phyloP scores from a whole-genome alignment of 345 rosid species.

The Excoecaria cochinchinensis region DNA sequence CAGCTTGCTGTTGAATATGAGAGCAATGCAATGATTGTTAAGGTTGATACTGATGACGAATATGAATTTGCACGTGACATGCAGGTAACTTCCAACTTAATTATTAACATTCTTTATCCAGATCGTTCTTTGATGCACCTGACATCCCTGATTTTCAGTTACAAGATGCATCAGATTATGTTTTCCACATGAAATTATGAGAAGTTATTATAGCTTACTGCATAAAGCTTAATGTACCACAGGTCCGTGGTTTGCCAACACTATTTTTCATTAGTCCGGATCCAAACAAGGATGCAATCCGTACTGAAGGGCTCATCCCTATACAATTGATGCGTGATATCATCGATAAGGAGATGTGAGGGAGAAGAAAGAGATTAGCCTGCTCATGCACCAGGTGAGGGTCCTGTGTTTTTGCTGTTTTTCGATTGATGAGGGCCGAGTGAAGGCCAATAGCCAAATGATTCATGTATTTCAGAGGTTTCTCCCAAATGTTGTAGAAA shows the following conservation, averaged over 20 bases:
- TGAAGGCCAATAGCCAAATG: not conserved
- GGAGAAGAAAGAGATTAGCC: slow-evolving; percentile 1
- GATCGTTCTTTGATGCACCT: too few species aligned
- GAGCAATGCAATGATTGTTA: slow-evolving; percentile 72
- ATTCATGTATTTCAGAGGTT: not conserved
- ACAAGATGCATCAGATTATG: not conserved
- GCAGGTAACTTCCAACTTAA: slow-evolving; percentile 53
- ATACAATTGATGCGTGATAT: slow-evolving; percentile 91
- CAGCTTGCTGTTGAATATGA: slow-evolving; percentile 94
- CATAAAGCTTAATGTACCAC: slow-evolving; percentile 16
- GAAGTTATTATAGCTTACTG: not conserved
- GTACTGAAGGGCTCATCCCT: slow-evolving; percentile 88
- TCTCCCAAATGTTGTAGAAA: not conserved
- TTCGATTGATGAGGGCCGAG: not conserved
- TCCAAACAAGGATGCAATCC: slow-evolving; percentile 80
- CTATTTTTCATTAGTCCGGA: slow-evolving; percentile 83
- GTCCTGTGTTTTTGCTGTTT: not conserved
- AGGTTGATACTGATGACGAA: slow-evolving; percentile 90
- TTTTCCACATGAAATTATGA: not conserved
- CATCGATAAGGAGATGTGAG: slow-evolving; percentile 76
- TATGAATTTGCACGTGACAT: slow-evolving; percentile 86
- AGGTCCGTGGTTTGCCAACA: slow-evolving; percentile 95
- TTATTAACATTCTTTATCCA: not conserved
- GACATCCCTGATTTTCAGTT: too few species aligned
- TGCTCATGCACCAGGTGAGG: not conserved